Base-by-base conservation (phyloP, 192 early-diverging fungal species). In the Rhizoclosmatium sp. region DNA sequence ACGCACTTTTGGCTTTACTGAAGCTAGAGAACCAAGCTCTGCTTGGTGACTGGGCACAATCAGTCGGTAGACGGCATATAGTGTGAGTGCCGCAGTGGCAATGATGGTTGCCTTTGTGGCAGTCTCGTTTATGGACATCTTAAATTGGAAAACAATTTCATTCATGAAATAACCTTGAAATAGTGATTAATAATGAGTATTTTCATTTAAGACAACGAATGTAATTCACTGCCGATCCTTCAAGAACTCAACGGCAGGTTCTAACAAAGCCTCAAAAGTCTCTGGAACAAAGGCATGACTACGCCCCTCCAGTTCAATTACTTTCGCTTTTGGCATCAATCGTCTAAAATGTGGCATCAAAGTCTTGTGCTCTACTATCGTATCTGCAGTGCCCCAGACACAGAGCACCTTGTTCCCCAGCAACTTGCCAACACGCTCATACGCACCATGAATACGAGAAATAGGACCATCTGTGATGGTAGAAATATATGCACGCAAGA, bases 401-500 rank as follows among this genome's bases (percentile, higher is more conserved):
- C 72, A 74, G 16, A 42, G 44, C 14, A 74, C 45, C 1, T 59
- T 54, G 4, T 42, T 23, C 5, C 59, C 60, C 5, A 74, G 46
- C 44, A n/a, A 16, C 16, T 10, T 47, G 4, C 72, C 72, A 59
- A 74, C 42, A 10, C 60, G 72, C n/a, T 44, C 39, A 62, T 74
- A 74, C 14, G 47, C 60, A 9, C 5, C 42, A 19, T 61, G 45
- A 40, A 67, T 47, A 4, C 49, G 31, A 21, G 7, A 31, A 23
- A 76, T 2, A 42, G 75, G 61, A 9, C 64, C 64, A 31, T 66
- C 23, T 19, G n/a, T 23, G 47, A 65, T 40, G 1, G 75, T 76
- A 31, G 45, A 41, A 2, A 47, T 31, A 54, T 76, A 76, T 12
- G 75, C 75, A 1, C 75, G 42, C 21, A 76, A 42, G 41, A 76